A percentile compares a stretch with the other conserved stretches of the same genome.
Conservation (phyloP, 1,284 basidiomycete species). For the Puccinia novopanici region DNA sequence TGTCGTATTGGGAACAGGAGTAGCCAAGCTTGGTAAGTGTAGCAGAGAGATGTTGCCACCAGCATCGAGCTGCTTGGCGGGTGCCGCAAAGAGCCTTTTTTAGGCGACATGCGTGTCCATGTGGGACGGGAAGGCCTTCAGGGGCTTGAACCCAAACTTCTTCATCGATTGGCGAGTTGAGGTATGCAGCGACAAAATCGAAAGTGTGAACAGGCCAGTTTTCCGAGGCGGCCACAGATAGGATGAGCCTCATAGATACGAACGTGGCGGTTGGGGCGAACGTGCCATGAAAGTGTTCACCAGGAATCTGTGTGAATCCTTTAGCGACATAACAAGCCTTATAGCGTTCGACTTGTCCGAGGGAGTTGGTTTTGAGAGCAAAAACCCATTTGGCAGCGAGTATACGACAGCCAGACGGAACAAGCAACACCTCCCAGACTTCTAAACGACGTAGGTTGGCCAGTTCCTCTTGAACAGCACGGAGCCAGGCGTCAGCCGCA, state of each 20-base stretch:
- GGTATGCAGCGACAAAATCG: constrained; percentile 32
- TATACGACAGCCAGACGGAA: neutral
- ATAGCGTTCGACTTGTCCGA: constrained; percentile 11
- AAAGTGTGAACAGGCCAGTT: constrained; percentile 32
- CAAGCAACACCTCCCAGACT: neutral
- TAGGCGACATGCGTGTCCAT: neutral
- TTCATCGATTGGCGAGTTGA: constrained; percentile 24
- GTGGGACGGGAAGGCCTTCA: neutral
- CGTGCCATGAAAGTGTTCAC: constrained; percentile 49
- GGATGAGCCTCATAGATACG: neutral
- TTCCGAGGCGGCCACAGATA: neutral
- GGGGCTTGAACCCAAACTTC: constrained; percentile 17
- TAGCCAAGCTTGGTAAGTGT: neutral
- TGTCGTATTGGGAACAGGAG: neutral
- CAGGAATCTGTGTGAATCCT: constrained; percentile 48
- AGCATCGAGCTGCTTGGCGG: neutral
- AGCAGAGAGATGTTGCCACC: constrained; percentile 6
- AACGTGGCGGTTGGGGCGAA: constrained; percentile 46
- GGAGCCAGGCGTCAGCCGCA: neutral
- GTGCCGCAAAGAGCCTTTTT: constrained; percentile 18
- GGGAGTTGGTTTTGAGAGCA: constrained; percentile 25
- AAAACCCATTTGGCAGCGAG: constrained; percentile 40
- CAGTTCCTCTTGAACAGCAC: neutral
- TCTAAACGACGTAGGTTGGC: neutral
- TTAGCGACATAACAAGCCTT: constrained; percentile 52